phyloP scores from a whole-genome alignment of 805 yeast species.

The Pichia manshurica region DNA sequence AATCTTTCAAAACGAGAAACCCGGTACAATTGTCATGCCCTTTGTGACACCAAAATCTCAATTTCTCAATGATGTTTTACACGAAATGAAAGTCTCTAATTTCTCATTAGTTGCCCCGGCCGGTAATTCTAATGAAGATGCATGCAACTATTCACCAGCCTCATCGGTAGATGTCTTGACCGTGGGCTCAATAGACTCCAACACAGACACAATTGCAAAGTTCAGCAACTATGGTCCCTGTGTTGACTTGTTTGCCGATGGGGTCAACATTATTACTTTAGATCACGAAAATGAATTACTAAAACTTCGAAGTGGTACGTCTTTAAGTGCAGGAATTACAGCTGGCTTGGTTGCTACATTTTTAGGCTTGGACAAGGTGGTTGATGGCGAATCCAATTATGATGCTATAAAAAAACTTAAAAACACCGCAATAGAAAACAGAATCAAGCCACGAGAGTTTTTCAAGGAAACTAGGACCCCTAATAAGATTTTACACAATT shows the following conservation, averaged over 20 bases:
- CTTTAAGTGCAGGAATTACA: slow-evolving; percentile 41
- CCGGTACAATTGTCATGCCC: slow-evolving; percentile 35
- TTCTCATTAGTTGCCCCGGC: slow-evolving; percentile 46
- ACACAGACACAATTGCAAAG: slow-evolving; percentile 30
- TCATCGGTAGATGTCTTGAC: slow-evolving; percentile 36
- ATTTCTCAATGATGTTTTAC: slow-evolving; percentile 40
- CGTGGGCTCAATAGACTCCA: slow-evolving; percentile 36
- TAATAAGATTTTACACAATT: slow-evolving; percentile 20
- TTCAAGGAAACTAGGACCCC: slow-evolving; percentile 13
- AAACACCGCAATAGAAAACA: slow-evolving; percentile 14
- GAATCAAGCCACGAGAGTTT: slow-evolving; percentile 9
- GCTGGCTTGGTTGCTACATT: slow-evolving; percentile 42
- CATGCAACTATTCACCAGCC: slow-evolving; percentile 44
- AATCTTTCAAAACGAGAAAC: background rate
- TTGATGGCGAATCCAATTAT: slow-evolving; percentile 26
- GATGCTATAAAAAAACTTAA: background rate
- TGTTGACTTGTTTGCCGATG: slow-evolving; percentile 48
- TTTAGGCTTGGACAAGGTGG: slow-evolving; percentile 37
- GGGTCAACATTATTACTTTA: slow-evolving; percentile 40
- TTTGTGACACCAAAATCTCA: slow-evolving; percentile 33
- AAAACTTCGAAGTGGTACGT: slow-evolving; percentile 40
- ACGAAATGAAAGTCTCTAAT: slow-evolving; percentile 36
- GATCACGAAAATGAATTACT: slow-evolving; percentile 22
- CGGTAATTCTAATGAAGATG: slow-evolving; percentile 40
- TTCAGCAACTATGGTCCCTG: slow-evolving; percentile 49